A percentile compares a stretch with the other conserved stretches of the same genome.
These are phyloP conservation scores for Rhodotorula sp. DNA, from an alignment of 1,284 basidiomycete species.

Conservation along the genomic window DNA sequence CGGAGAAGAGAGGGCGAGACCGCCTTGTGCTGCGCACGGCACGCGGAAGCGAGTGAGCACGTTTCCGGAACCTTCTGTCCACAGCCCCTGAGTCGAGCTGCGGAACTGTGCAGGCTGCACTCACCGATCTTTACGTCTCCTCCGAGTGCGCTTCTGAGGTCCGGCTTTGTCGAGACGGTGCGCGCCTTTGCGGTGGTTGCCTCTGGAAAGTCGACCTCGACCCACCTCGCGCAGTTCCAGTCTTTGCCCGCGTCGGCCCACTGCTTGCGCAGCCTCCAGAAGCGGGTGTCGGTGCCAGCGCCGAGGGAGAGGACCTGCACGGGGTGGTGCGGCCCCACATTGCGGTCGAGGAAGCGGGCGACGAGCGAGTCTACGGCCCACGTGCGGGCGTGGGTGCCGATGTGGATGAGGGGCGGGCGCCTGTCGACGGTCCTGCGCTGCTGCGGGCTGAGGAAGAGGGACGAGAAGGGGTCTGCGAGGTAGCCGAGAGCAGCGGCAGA, in stretches of 20 bases:
- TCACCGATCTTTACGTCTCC: constrained; percentile 46
- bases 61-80: fast-evolving
- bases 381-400: constrained; percentile 87
- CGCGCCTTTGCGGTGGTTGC: constrained; percentile 79
- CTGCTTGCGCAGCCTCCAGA: constrained; percentile 76
- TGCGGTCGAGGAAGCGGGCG: constrained; percentile 63
- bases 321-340: constrained; percentile 19
- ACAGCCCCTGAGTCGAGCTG: too few species aligned
- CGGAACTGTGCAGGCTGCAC: constrained; percentile 3
- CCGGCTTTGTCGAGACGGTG: constrained; percentile 70
- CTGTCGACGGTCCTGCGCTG: constrained; percentile 55
- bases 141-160: constrained; percentile 62
- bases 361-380: constrained; percentile 78
- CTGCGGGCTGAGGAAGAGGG: constrained; percentile 64
- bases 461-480: constrained; percentile 69
- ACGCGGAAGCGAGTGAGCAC: not conserved
- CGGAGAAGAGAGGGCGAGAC: constrained; percentile 64
- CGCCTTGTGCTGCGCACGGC: constrained; percentile 62
- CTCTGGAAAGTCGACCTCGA: constrained; percentile 89
- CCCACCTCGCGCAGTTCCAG: constrained; percentile 58
- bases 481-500: constrained; percentile 78
- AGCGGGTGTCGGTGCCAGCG: constrained; percentile 88
- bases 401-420: constrained; percentile 77
- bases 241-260: constrained; percentile 58
- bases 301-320: constrained; percentile 83